Percentiles rank a stretch among this genome's conserved stretches.
These are phyloP conservation scores for Brassica carinata DNA, from an alignment of 345 rosid species.

Conservation along the genomic window DNA sequence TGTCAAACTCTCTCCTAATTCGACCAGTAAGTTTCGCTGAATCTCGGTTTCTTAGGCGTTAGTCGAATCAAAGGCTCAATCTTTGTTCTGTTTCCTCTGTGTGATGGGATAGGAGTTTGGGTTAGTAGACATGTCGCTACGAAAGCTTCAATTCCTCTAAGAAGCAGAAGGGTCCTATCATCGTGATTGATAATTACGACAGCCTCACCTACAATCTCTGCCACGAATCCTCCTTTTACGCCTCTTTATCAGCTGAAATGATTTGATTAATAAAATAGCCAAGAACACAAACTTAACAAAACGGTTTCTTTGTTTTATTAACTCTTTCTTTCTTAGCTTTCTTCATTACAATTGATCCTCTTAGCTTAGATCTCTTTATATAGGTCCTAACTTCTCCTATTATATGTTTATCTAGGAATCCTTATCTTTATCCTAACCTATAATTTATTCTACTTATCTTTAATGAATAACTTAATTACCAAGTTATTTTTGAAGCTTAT, in stretches of 20 bases:
- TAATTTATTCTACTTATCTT: too few relatives aligned
- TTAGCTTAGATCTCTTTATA: too few relatives aligned
- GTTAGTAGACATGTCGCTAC: constrained; percentile 43
- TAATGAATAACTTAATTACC: too few relatives aligned
- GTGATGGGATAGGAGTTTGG: constrained; percentile 43
- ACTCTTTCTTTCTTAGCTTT: too few relatives aligned
- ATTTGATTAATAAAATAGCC: not conserved
- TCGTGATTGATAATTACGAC: constrained; percentile 91
- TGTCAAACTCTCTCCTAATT: constrained; percentile 3
- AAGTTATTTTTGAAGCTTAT: too few relatives aligned
- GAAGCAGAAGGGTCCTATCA: constrained; percentile 54
- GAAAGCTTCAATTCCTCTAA: constrained; percentile 38
- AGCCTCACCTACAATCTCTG: constrained; percentile 96
- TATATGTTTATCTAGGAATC: too few relatives aligned
- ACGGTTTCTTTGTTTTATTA: too few relatives aligned
- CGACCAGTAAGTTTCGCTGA: constrained; percentile 34
- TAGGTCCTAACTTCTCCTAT: too few relatives aligned
- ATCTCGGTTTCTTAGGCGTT: not conserved
- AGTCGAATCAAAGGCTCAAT: too few relatives aligned
- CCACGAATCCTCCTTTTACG: constrained; percentile 36
- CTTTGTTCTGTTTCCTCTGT: not conserved
- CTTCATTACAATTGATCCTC: too few relatives aligned
- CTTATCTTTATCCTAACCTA: too few relatives aligned
- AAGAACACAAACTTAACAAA: too few relatives aligned
- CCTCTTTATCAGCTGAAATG: not conserved